phyloP scores from a whole-genome alignment of 257 asterid species.

The Anisodus acutangulus region DNA sequence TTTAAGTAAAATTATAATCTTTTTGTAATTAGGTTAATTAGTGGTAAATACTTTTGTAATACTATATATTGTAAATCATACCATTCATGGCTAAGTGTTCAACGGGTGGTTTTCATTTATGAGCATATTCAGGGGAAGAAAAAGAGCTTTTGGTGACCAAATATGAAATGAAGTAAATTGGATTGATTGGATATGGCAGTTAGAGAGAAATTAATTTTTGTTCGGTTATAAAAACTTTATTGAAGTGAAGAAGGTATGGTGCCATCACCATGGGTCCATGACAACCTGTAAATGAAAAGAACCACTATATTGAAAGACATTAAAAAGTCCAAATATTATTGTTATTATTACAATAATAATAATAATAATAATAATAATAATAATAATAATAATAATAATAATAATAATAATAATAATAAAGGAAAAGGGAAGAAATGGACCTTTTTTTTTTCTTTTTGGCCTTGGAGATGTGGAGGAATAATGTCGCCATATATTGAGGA shows the following conservation, averaged over 20 bases:
- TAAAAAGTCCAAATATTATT: neutral
- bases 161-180: slow-evolving; percentile 25
- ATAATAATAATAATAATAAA: neutral
- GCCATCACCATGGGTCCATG: slow-evolving; percentile 42
- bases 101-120: slow-evolving; percentile 30
- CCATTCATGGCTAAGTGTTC: slow-evolving; percentile 1
- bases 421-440: slow-evolving; percentile 23
- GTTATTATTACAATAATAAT: neutral
- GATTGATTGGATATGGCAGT: slow-evolving; percentile 44
- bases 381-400: too few relatives aligned
- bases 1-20: too few relatives aligned
- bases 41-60: too few relatives aligned
- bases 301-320: neutral
- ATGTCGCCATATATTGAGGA: neutral
- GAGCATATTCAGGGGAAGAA: slow-evolving; percentile 26
- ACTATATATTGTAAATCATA: too few relatives aligned
- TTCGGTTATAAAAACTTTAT: slow-evolving; percentile 13
- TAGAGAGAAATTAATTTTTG: slow-evolving; percentile 4
- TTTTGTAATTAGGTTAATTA: too few relatives aligned
- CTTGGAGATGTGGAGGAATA: slow-evolving; percentile 34
- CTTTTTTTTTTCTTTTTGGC: neutral
- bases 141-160: neutral
- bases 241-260: slow-evolving; percentile 36
- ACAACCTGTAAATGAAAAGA: slow-evolving; percentile 36
- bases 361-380: too few relatives aligned